Evolutionary conservation across 177 flowering plant genomes (phyloP), one percentile per base, ranked within the genome.

Genomic region (Vitis hybrid): DNA sequence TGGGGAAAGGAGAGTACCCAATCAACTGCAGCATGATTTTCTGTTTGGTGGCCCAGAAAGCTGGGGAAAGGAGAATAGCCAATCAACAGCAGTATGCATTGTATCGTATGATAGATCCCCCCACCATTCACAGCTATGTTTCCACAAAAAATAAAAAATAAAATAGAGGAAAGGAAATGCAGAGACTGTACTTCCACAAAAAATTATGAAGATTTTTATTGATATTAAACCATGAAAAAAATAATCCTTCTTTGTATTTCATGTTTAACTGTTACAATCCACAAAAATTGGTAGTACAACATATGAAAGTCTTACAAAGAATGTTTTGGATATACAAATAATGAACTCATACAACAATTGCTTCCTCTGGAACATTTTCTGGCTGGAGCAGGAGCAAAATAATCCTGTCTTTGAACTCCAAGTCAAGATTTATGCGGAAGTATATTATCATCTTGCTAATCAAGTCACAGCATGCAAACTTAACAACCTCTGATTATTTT

Each of bases 341-440:
- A 51, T 48, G 55, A 22, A 63, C 22, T 67, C 49, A 55, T 63
- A 68, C 68, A 68, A 62, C 63, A 68, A 53, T 60, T 49, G 16
- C 51, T 65, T 58, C 26, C 10, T 2, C 19, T 16, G 48, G 50
- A 18, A 15, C 8, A 9, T 19, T 20, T 33, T 19, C 22, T 18
- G 60, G 39, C 20, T 10, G 26, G 1, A 10, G 29, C 4, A 8
- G 55, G 60, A 13, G 48, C 13, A 49, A 65, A 50, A 51, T 14
- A 39, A 39, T 39, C 45, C 6, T 7, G 8, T 65, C 15, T 64
- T 45, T 18, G 19, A 14, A 9, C 29, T 16, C 51, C 51, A n/a
- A 61, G 19, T 51, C 26, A 13, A 19, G n/a, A 55, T 39, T 67
- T 15, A 15, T 10, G 19, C 9, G n/a, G 18, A 22, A 49, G 57